phyloP scores from a whole-genome alignment of 768 basidiomycete genomes.

The Mycena floridula region DNA sequence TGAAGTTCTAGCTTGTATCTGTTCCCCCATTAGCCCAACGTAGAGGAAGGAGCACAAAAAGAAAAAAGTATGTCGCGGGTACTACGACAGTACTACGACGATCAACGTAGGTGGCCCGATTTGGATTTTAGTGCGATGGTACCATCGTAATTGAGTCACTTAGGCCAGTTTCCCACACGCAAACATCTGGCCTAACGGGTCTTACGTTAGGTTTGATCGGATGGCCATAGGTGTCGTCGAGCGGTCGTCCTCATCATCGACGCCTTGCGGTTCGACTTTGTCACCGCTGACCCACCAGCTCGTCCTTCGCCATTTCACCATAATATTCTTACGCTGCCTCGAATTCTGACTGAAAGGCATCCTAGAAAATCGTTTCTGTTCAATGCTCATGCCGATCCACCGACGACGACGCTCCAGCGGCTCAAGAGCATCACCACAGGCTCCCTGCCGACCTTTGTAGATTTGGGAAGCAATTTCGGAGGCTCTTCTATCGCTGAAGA shows the following conservation, averaged over 20 bases:
- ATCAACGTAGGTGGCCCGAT: no score
- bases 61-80: no score
- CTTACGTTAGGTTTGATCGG: no score
- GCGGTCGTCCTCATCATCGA: conserved; percentile 88
- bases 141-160: no score
- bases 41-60: no score
- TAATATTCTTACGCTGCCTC: conserved; percentile 74
- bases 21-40: no score
- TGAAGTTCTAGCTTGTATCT: no score
- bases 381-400: conserved; percentile 89
- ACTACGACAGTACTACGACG: no score
- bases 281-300: conserved; percentile 62
- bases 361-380: conserved; percentile 81
- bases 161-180: no score
- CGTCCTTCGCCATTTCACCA: conserved; percentile 71
- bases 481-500: conserved; percentile 85
- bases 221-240: no score
- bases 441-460: conserved; percentile 91
- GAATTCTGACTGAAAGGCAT: conserved; percentile 52
- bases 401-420: conserved; percentile 90
- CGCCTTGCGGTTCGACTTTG: conserved; percentile 89
- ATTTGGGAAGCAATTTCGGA: conserved; percentile 90
- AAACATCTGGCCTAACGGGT: no score
- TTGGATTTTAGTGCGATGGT: no score
- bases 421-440: conserved; percentile 95